phyloP scores from a whole-genome alignment of 1,284 basidiomycete genomes.

The Trichosporon coremiiforme region DNA sequence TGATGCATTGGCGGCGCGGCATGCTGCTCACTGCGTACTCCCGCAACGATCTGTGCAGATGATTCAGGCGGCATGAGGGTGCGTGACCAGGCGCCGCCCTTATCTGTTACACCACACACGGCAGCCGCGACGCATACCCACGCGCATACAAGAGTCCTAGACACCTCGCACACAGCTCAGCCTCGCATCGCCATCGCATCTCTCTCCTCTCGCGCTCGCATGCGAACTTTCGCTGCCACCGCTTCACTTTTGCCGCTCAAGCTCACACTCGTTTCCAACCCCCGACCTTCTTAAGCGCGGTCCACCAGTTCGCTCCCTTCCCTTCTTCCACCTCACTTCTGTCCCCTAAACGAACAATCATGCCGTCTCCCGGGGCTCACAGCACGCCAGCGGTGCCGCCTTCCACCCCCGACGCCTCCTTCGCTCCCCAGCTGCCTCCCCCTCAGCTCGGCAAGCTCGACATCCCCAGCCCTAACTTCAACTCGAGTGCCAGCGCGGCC shows the following conservation, averaged over 20 bases:
- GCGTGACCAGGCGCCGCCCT: slow-evolving; percentile 16
- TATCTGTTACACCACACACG: slow-evolving; percentile 13
- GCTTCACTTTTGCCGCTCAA: slow-evolving; percentile 1
- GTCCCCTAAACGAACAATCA: background rate
- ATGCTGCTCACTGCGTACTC: background rate
- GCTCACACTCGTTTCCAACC: slow-evolving; percentile 10
- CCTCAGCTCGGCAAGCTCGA: slow-evolving; percentile 8
- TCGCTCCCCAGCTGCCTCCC: background rate
- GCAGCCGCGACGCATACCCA: background rate
- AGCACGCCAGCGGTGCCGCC: slow-evolving; percentile 10
- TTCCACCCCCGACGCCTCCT: slow-evolving; percentile 3
- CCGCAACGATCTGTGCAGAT: slow-evolving; percentile 15
- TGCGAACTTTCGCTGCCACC: background rate
- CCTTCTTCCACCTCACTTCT: background rate
- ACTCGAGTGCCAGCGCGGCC: background rate
- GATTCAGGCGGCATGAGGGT: background rate
- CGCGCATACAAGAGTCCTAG: background rate
- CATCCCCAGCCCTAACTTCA: background rate
- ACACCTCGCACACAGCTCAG: background rate
- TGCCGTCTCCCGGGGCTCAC: slow-evolving; percentile 1
- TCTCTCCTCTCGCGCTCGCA: background rate
- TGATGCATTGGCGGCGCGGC: background rate
- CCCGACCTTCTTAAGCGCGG: slow-evolving; percentile 12
- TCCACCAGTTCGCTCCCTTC: background rate
- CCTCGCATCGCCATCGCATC: background rate